These are phyloP conservation scores for Phytophthora pinifolia DNA, from an alignment of 352 stramenopile genomes.

Conservation along the genomic window DNA sequence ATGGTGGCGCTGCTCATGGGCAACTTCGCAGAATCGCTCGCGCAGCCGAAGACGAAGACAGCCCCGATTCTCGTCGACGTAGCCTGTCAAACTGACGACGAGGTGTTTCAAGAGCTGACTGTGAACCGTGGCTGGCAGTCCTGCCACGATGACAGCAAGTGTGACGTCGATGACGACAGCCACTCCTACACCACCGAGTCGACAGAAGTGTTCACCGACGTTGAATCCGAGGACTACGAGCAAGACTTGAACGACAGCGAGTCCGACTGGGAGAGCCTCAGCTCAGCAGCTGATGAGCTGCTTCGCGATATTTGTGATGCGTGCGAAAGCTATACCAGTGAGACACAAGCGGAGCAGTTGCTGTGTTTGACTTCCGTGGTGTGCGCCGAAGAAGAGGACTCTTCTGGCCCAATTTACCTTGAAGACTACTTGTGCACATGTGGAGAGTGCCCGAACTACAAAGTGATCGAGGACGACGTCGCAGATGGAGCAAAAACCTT, in stretches of 20 bases:
- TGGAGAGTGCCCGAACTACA: conserved; percentile 61
- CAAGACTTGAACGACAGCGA: conserved; percentile 27
- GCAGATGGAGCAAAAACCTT: conserved; percentile 25
- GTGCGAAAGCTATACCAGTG: conserved; percentile 26
- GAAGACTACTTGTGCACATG: conserved; percentile 70
- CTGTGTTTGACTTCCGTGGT: conserved; percentile 20
- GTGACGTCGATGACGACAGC: conserved; percentile 25
- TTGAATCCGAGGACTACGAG: conserved; percentile 27
- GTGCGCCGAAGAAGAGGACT: conserved; percentile 2
- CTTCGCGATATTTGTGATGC: conserved; percentile 12
- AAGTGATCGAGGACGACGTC: conserved; percentile 51
- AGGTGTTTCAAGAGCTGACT: conserved; percentile 6
- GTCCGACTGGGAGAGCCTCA: conserved; percentile 20
- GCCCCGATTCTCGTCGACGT: conserved; percentile 12
- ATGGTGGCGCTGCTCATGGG: conserved; percentile 18
- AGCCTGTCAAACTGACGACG: conserved; percentile 21
- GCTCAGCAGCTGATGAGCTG: conserved; percentile 15
- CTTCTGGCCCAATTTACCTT: conserved; percentile 31
- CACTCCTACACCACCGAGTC: conserved; percentile 49
- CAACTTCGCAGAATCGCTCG: conserved; percentile 11
- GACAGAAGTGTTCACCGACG: conserved; percentile 49
- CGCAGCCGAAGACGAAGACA: conserved; percentile 15
- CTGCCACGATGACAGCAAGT: conserved; percentile 11
- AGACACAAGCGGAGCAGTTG: conserved; percentile 36
- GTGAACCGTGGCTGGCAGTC: conserved; percentile 11